Conservation (phyloP, 257 asterid species). For the Solanum okadae region DNA sequence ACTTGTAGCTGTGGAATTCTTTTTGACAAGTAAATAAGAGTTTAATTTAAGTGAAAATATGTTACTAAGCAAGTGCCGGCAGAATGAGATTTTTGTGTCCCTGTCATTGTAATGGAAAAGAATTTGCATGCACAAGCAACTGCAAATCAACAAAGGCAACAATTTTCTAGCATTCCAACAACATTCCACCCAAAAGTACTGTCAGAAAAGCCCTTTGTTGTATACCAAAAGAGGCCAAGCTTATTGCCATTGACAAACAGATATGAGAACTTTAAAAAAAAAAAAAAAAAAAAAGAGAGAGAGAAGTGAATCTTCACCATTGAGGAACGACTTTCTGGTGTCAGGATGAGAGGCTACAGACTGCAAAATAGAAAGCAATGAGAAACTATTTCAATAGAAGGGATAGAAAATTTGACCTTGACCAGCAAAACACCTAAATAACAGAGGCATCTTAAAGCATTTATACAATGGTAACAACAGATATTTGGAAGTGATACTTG, state of each 20-base stretch:
- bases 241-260: not conserved
- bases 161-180: not conserved
- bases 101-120: not conserved
- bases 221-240: not conserved
- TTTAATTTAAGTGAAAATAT: not conserved
- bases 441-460: not conserved
- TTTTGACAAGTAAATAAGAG: not conserved
- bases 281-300: not conserved
- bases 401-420: not conserved
- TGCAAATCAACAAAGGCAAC: not conserved
- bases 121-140: not conserved
- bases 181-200: not conserved
- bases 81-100: not conserved
- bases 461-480: not conserved
- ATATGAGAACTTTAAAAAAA: not conserved
- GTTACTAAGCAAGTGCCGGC: not conserved
- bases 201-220: not conserved
- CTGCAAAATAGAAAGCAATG: conserved; percentile 15
- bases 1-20: not conserved
- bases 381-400: not conserved
- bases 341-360: conserved; percentile 23
- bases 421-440: not conserved
- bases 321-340: conserved; percentile 15
- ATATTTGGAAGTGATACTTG: not conserved
- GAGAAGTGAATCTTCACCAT: conserved; percentile 11